Conservation (phyloP, 2,329 filamentous ascomycete species). For the Bipolaris oryzae region DNA sequence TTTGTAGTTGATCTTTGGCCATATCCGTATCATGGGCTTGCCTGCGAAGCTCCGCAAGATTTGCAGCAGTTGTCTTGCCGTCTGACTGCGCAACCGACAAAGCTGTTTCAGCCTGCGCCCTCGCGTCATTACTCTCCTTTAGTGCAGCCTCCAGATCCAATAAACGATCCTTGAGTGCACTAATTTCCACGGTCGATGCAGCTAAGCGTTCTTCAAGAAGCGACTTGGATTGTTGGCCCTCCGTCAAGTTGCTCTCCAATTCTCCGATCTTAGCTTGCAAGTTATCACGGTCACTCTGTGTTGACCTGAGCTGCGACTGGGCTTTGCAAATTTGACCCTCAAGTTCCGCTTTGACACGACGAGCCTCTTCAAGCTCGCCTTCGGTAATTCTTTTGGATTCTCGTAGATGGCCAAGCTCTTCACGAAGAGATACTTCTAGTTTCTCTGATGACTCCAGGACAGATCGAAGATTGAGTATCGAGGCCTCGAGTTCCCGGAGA, state of each 20-base stretch:
- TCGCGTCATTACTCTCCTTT: constrained; percentile 8
- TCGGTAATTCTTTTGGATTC: constrained; percentile 20
- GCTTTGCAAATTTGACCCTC: constrained; percentile 16
- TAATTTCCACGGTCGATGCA: constrained; percentile 15
- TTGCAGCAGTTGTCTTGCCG: constrained; percentile 16
- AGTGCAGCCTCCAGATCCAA: constrained; percentile 24
- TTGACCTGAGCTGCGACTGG: constrained; percentile 7
- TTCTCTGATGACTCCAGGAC: constrained; percentile 25
- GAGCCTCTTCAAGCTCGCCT: constrained; percentile 12
- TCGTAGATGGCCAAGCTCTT: constrained; percentile 22
- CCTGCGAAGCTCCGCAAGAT: constrained; percentile 17
- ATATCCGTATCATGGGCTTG: constrained; percentile 10
- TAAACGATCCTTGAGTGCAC: constrained; percentile 15
- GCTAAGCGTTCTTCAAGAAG: constrained; percentile 17
- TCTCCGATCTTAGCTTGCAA: constrained; percentile 14
- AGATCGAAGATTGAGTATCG: constrained; percentile 25
- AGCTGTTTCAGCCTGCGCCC: constrained; percentile 13
- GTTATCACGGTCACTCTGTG: constrained; percentile 10
- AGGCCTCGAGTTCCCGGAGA: constrained; percentile 31
- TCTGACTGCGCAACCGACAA: constrained; percentile 13
- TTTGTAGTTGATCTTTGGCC: constrained; percentile 16
- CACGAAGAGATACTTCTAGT: constrained; percentile 19
- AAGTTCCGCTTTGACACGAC: constrained; percentile 15
- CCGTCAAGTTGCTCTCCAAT: constrained; percentile 15
- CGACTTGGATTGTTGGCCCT: constrained; percentile 9